phyloP scores from a whole-genome alignment of 495 filamentous ascomycete species.

The Cercophora samala region DNA sequence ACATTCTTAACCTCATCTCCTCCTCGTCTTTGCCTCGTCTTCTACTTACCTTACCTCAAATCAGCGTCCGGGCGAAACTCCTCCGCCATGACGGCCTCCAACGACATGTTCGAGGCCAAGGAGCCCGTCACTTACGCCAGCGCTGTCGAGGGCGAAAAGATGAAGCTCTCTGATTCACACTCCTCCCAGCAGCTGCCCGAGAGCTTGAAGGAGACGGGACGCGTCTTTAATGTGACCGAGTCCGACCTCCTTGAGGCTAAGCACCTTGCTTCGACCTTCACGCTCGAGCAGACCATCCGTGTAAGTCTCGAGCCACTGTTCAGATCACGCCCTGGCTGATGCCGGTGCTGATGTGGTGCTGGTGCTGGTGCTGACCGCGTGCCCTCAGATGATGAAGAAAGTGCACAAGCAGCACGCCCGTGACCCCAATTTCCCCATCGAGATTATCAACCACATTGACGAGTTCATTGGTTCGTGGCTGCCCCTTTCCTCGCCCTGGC shows the following conservation, averaged over 20 bases:
- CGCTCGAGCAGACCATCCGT: slow-evolving; percentile 32
- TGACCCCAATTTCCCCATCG: slow-evolving; percentile 39
- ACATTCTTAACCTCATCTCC: background rate
- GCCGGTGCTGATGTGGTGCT: too few species aligned
- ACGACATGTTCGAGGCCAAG: slow-evolving; percentile 12
- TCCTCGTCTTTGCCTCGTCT: background rate
- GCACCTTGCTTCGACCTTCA: slow-evolving; percentile 29
- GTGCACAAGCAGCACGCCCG: slow-evolving; percentile 30
- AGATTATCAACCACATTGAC: slow-evolving; percentile 34
- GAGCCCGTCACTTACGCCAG: background rate
- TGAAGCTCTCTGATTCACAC: slow-evolving; percentile 7
- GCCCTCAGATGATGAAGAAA: slow-evolving; percentile 23
- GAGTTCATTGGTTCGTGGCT: slow-evolving; percentile 26
- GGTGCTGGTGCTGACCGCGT: background rate
- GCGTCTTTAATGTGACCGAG: slow-evolving; percentile 32
- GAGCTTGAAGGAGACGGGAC: slow-evolving; percentile 6
- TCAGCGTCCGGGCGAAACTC: background rate
- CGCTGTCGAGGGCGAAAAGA: slow-evolving; percentile 9
- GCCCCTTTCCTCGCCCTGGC: background rate
- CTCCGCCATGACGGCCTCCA: slow-evolving; percentile 11
- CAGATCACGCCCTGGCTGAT: background rate
- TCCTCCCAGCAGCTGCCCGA: background rate
- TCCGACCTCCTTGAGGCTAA: slow-evolving; percentile 36
- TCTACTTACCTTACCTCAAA: background rate
- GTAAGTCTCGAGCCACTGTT: slow-evolving; percentile 2